A percentile compares a stretch with the other conserved stretches of the same genome.
Evolutionary conservation across 2,329 filamentous ascomycete genomes (phyloP).

Genomic region (Colletotrichum lupini): DNA sequence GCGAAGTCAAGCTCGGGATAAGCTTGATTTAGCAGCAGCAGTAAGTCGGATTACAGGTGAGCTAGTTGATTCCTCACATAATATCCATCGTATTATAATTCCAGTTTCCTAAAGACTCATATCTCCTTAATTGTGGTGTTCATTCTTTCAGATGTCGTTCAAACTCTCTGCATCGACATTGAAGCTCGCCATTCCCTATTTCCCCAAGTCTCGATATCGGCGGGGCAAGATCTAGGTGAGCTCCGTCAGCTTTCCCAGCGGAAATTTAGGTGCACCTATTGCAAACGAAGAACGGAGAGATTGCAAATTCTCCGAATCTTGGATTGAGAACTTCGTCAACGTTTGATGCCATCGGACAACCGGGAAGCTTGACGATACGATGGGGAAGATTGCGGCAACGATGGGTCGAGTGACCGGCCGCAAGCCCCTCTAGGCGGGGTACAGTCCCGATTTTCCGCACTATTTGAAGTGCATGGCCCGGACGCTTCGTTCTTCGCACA

Average conservation of each 20-base stretch:
- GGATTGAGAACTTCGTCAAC: too few relatives aligned
- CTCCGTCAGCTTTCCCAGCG: neutral
- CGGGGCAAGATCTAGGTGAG: neutral
- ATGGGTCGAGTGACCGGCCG: neutral
- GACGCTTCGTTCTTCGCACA: neutral
- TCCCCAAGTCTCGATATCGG: neutral
- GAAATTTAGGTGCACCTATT: neutral
- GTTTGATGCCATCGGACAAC: neutral
- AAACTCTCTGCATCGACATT: neutral
- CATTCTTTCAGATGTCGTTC: neutral
- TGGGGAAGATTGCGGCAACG: neutral
- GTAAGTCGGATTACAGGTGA: neutral
- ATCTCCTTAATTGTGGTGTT: neutral
- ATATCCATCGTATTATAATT: neutral
- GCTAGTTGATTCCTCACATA: neutral
- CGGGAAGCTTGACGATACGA: neutral
- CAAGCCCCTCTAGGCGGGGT: neutral
- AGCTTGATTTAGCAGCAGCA: neutral
- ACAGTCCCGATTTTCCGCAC: slow-evolving; percentile 12
- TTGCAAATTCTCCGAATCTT: too few relatives aligned
- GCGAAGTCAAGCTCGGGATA: too few relatives aligned
- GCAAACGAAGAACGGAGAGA: neutral
- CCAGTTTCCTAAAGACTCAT: neutral
- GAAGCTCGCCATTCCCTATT: neutral
- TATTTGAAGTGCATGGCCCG: neutral